Conservation (phyloP, 257 asterid species). For the Solanum piurae region DNA sequence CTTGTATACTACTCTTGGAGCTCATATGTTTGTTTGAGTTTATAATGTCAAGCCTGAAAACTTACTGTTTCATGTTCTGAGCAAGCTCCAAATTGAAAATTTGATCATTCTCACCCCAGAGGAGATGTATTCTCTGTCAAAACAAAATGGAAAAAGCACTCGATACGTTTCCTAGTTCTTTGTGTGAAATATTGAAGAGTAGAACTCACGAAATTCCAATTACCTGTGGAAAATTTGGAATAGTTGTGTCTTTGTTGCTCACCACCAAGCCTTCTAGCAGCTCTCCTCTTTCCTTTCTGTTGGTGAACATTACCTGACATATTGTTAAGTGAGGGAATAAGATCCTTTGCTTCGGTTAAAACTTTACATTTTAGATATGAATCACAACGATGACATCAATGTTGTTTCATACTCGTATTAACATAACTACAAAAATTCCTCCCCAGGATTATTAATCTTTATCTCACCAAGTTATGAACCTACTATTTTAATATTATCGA, state of each 20-base stretch:
- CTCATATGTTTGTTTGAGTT: neutral
- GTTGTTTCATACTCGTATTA: neutral
- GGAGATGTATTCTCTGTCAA: constrained; percentile 69
- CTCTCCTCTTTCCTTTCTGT: constrained; percentile 78
- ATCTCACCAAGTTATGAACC: neutral
- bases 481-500: neutral
- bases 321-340: neutral
- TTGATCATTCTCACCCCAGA: constrained; percentile 92
- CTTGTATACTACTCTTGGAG: neutral
- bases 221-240: constrained; percentile 59
- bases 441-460: neutral
- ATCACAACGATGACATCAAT: neutral
- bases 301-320: constrained; percentile 75
- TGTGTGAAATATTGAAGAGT: neutral
- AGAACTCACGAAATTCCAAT: neutral
- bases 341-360: neutral
- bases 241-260: constrained; percentile 57
- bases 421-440: neutral
- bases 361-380: neutral
- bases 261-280: constrained; percentile 69
- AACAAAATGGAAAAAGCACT: neutral
- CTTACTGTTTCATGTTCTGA: constrained; percentile 68
- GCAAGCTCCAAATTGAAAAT: constrained; percentile 70
- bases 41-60: neutral
- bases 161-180: neutral